These are phyloP conservation scores for Carex kokanica DNA, from an alignment of 176 grass and related monocot genomes.

Conservation along the genomic window DNA sequence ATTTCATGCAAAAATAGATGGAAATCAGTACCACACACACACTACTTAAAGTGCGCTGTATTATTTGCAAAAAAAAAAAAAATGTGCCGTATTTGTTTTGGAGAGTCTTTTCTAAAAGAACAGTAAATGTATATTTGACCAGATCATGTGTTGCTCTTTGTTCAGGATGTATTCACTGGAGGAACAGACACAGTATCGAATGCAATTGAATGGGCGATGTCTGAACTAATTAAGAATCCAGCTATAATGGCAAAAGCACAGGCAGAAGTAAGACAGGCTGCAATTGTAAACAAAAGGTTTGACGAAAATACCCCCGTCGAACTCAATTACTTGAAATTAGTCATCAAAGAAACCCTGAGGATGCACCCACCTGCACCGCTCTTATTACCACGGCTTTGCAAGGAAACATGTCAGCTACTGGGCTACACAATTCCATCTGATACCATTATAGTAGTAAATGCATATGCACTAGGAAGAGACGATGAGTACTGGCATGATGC, in stretches of 20 bases:
- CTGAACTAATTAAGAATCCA: slow-evolving; percentile 22
- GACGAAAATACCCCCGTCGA: background rate
- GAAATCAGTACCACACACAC: background rate
- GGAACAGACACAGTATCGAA: slow-evolving; percentile 15
- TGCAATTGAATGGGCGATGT: slow-evolving; percentile 29
- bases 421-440: slow-evolving; percentile 22
- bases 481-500: slow-evolving; percentile 10
- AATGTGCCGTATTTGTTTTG: background rate
- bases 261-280: slow-evolving; percentile 12
- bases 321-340: slow-evolving; percentile 20
- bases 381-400: background rate
- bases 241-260: slow-evolving; percentile 22
- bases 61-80: background rate
- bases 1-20: background rate
- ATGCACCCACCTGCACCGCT: slow-evolving; percentile 18
- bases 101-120: background rate
- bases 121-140: background rate
- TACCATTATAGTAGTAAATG: slow-evolving; percentile 17
- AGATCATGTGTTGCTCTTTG: background rate
- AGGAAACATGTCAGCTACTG: slow-evolving; percentile 14
- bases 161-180: slow-evolving; percentile 26
- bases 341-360: slow-evolving; percentile 28
- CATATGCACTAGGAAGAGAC: slow-evolving; percentile 16
- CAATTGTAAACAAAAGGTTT: background rate
- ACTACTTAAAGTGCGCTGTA: background rate